Percentiles rank a stretch among this genome's conserved stretches.
phyloP scores from a whole-genome alignment of 208 protist genomes.

The Leishmania martiniquensis region DNA sequence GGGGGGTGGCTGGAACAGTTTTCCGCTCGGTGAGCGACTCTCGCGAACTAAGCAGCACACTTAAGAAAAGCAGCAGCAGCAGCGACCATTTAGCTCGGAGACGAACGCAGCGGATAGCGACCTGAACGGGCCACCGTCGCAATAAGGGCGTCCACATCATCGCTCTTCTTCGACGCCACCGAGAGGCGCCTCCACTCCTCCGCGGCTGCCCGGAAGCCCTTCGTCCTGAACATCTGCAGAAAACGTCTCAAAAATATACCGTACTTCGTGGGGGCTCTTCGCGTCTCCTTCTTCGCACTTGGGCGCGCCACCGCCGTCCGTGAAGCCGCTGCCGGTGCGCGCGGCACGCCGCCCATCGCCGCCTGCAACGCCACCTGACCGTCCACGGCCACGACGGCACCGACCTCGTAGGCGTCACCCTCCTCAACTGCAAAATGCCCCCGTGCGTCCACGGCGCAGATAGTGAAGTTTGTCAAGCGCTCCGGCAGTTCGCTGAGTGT shows the following conservation, averaged over 20 bases:
- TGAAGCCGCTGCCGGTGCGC: neutral
- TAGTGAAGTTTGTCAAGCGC: constrained; percentile 18
- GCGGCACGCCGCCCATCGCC: neutral
- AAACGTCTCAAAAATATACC: constrained; percentile 43
- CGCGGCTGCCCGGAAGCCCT: constrained; percentile 40
- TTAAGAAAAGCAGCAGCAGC: neutral
- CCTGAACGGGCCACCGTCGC: constrained; percentile 21
- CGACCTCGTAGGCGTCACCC: constrained; percentile 37
- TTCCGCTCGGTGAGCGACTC: neutral
- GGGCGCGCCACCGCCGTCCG: neutral
- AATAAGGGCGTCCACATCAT: constrained; percentile 26
- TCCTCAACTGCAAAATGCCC: constrained; percentile 54
- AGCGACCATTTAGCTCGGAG: neutral
- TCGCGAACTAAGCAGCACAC: neutral
- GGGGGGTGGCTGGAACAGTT: neutral
- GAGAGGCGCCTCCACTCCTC: constrained; percentile 39
- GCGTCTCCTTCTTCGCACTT: neutral
- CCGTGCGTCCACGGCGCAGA: constrained; percentile 52
- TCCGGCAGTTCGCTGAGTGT: neutral
- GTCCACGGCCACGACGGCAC: neutral
- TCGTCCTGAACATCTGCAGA: constrained; percentile 34
- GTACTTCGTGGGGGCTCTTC: constrained; percentile 25
- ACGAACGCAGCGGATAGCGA: neutral
- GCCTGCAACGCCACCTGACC: neutral
- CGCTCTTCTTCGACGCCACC: constrained; percentile 5